These are phyloP conservation scores for Aspergillus asperescens DNA, from an alignment of 495 filamentous ascomycete species.

Conservation along the genomic window DNA sequence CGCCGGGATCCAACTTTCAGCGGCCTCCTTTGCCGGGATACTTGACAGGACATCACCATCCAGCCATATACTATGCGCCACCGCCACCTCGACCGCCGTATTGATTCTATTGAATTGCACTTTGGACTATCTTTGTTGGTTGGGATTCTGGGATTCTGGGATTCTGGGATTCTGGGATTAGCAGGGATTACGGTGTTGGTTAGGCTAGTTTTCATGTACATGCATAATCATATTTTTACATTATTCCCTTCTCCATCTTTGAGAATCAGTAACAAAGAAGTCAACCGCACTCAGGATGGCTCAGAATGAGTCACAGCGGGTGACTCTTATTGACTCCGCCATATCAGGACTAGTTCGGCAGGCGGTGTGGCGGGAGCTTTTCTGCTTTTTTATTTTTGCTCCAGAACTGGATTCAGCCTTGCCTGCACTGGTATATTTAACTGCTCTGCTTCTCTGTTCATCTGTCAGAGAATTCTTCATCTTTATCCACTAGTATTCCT, in stretches of 20 bases:
- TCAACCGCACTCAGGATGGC: slow-evolving; percentile 17
- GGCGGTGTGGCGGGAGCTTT: slow-evolving; percentile 14
- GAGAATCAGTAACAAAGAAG: too few relatives aligned
- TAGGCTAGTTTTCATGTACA: slow-evolving; percentile 3
- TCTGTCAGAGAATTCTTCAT: background rate
- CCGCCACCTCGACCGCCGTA: slow-evolving; percentile 21
- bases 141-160: slow-evolving; percentile 2
- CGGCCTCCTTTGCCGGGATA: slow-evolving; percentile 32
- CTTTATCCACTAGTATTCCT: background rate
- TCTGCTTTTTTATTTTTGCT: slow-evolving; percentile 10
- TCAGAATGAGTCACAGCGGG: slow-evolving; percentile 20
- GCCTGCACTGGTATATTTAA: background rate
- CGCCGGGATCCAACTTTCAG: slow-evolving; percentile 38
- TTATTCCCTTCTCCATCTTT: background rate
- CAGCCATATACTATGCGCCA: slow-evolving; percentile 19
- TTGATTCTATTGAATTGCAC: slow-evolving; percentile 6
- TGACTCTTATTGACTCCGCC: slow-evolving; percentile 17
- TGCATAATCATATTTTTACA: slow-evolving; percentile 9
- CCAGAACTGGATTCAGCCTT: background rate
- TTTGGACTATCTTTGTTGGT: slow-evolving; percentile 9
- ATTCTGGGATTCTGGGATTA: slow-evolving; percentile 2
- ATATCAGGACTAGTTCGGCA: slow-evolving; percentile 19
- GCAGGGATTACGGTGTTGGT: slow-evolving; percentile 1
- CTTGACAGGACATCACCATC: slow-evolving; percentile 21
- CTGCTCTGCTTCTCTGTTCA: background rate